phyloP scores from a whole-genome alignment of 2,329 filamentous ascomycete genomes.

The Fusarium coffeatum region DNA sequence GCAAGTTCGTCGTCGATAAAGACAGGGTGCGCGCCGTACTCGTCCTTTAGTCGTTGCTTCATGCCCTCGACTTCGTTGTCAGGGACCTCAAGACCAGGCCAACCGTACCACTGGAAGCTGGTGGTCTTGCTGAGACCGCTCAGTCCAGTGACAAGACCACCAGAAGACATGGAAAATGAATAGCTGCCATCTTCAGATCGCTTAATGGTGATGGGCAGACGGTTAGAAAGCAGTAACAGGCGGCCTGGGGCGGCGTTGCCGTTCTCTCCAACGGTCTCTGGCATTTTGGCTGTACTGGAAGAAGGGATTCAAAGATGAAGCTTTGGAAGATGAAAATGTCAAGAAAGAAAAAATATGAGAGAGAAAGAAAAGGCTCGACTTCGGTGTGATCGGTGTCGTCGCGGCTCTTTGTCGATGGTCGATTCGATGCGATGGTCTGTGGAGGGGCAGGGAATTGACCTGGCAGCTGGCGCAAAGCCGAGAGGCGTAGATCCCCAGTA shows the following conservation, averaged over 20 bases:
- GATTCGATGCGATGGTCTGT: conserved; percentile 37
- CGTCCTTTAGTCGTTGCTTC: conserved; percentile 81
- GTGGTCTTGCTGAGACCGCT: conserved; percentile 92
- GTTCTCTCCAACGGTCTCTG: conserved; percentile 51
- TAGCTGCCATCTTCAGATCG: conserved; percentile 91
- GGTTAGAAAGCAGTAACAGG: conserved; percentile 91
- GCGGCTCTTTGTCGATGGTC: conserved; percentile 35
- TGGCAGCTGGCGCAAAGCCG: conserved; percentile 37
- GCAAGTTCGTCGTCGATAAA: conserved; percentile 94
- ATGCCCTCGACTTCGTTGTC: conserved; percentile 82
- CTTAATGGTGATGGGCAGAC: conserved; percentile 96
- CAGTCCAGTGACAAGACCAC: conserved; percentile 91
- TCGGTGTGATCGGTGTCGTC: conserved; percentile 23
- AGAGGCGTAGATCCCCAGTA: conserved; percentile 43
- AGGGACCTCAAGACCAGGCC: conserved; percentile 93
- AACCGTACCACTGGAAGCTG: conserved; percentile 98
- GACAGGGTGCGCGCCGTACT: conserved; percentile 90
- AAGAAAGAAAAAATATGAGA: conserved; percentile 6
- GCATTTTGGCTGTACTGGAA: conserved; percentile 48
- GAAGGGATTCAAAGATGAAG: not conserved
- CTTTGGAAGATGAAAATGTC: conserved; percentile 1
- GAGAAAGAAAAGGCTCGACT: conserved; percentile 13
- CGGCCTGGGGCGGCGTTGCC: conserved; percentile 56
- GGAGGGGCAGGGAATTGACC: conserved; percentile 46
- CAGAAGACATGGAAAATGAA: conserved; percentile 95